Conservation (phyloP, 2,329 filamentous ascomycete genomes). For the Xylariaceae sp. region DNA sequence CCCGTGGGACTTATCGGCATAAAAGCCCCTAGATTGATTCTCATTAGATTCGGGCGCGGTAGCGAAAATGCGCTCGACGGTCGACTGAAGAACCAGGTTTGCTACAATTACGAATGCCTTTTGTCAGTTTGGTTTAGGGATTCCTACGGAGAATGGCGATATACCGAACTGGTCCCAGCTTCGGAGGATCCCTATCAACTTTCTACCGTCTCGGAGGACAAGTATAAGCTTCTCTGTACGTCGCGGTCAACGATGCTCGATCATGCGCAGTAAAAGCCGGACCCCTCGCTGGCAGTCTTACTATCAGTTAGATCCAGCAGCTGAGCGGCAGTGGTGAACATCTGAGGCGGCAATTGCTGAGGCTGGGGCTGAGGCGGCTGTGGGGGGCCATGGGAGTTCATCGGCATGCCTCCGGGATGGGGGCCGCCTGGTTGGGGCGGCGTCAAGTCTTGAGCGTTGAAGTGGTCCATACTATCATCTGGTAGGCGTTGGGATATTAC, state of each 20-base stretch:
- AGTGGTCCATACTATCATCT: slow-evolving; percentile 50
- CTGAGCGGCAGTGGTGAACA: slow-evolving; percentile 97
- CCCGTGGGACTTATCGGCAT: slow-evolving; percentile 79
- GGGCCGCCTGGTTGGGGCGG: slow-evolving; percentile 41
- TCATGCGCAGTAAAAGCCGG: slow-evolving; percentile 1
- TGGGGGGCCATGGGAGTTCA: slow-evolving; percentile 10
- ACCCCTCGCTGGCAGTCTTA: slow-evolving; percentile 46
- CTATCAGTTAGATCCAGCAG: slow-evolving; percentile 95
- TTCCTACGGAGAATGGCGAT: slow-evolving; percentile 23
- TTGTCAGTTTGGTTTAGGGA: neutral
- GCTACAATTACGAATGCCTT: slow-evolving; percentile 48
- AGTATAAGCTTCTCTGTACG: slow-evolving; percentile 86
- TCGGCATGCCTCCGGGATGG: slow-evolving; percentile 19
- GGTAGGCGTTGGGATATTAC: slow-evolving; percentile 14
- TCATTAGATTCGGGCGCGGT: slow-evolving; percentile 34
- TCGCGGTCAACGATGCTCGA: slow-evolving; percentile 25
- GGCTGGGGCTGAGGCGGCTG: slow-evolving; percentile 34
- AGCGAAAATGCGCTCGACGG: slow-evolving; percentile 77
- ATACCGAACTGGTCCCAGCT: slow-evolving; percentile 98
- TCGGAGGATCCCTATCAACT: slow-evolving; percentile 85
- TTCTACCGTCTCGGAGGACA: slow-evolving; percentile 85
- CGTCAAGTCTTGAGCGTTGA: slow-evolving; percentile 45
- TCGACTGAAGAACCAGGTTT: slow-evolving; percentile 92
- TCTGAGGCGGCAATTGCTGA: slow-evolving; percentile 78
- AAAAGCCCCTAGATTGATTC: slow-evolving; percentile 51